Conservation (phyloP, 1,139 yeast genomes). For the Lodderomyces oxycetoniae region DNA sequence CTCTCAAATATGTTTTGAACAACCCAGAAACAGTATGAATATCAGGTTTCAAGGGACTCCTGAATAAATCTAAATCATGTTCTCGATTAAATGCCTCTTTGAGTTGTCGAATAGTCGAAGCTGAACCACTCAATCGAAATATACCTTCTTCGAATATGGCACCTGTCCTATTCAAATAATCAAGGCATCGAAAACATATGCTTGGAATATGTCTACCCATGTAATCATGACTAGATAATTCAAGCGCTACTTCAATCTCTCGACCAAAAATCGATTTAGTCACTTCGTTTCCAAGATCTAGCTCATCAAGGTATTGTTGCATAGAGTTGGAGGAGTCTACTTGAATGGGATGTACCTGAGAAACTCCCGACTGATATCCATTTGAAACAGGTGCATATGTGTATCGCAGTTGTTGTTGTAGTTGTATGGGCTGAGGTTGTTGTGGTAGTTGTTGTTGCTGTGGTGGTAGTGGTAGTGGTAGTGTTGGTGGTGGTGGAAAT, state of each 20-base stretch:
- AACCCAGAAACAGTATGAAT: conserved; percentile 78
- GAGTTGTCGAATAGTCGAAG: conserved; percentile 66
- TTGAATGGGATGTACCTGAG: not conserved
- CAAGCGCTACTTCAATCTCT: conserved; percentile 50
- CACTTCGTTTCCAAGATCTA: conserved; percentile 35
- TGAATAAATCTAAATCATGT: conserved; percentile 64
- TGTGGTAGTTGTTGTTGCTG: not conserved
- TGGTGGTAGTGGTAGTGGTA: not conserved
- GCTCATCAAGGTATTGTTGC: conserved; percentile 36
- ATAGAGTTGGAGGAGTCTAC: conserved; percentile 18
- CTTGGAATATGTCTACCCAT: conserved; percentile 61
- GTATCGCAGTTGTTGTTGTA: too few relatives aligned
- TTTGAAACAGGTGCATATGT: too few relatives aligned
- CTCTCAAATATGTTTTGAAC: conserved; percentile 68
- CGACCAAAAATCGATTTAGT: conserved; percentile 59
- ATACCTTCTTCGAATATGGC: conserved; percentile 88
- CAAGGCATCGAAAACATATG: conserved; percentile 71
- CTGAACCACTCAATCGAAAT: conserved; percentile 87
- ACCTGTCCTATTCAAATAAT: conserved; percentile 58
- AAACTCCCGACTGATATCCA: not conserved
- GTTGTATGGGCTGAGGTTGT: not conserved
- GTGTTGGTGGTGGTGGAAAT: not conserved
- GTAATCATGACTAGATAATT: conserved; percentile 44
- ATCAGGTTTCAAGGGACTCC: conserved; percentile 44
- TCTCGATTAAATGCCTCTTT: conserved; percentile 63